phyloP scores from a whole-genome alignment of 75 land plant genomes.

The Picea sitchensis region DNA sequence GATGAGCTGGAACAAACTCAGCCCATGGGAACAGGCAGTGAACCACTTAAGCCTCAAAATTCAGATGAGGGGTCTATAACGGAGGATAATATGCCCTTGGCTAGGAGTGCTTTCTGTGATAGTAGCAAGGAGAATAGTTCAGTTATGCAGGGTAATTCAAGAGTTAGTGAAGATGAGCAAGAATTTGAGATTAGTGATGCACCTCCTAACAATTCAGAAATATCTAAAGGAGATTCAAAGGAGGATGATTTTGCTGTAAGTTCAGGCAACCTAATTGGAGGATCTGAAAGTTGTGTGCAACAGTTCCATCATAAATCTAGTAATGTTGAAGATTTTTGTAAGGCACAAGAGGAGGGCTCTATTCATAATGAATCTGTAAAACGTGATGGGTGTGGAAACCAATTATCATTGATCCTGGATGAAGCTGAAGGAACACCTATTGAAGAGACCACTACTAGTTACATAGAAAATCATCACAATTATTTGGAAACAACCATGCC shows the following conservation, averaged over 20 bases:
- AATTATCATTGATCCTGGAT: neutral
- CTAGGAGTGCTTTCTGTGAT: neutral
- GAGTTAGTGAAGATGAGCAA: conserved; percentile 12
- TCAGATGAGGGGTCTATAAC: neutral
- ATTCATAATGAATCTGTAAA: neutral
- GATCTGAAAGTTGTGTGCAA: neutral
- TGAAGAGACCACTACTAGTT: neutral
- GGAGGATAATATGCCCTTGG: neutral
- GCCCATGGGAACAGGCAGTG: neutral
- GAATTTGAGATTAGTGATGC: conserved; percentile 4
- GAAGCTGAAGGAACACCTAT: neutral
- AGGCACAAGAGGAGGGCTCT: neutral
- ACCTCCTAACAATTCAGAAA: neutral
- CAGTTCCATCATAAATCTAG: neutral
- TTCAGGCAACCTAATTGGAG: neutral
- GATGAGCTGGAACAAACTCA: conserved; percentile 22
- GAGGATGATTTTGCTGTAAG: neutral
- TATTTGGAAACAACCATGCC: conserved; percentile 8
- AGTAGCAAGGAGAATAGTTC: conserved; percentile 2
- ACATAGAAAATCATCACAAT: neutral
- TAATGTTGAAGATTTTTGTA: neutral
- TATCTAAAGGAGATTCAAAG: neutral
- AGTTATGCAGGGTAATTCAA: neutral
- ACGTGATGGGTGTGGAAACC: neutral
- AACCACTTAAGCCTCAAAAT: neutral